phyloP scores from a whole-genome alignment of 2,329 filamentous ascomycete genomes.

The Ascochyta lentis region DNA sequence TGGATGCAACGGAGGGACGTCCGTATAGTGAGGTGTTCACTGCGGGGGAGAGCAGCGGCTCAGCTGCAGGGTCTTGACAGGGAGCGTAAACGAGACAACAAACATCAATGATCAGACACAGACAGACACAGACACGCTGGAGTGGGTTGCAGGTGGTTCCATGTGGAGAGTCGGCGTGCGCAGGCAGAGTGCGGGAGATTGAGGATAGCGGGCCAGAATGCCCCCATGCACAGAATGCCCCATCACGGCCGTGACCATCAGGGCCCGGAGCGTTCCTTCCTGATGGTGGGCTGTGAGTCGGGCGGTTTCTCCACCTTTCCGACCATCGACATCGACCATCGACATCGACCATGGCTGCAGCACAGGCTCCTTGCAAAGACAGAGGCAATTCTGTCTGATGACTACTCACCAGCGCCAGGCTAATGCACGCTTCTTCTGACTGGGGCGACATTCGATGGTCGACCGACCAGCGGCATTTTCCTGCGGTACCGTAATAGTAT shows the following conservation, averaged over 20 bases:
- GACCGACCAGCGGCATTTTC: constrained; percentile 19
- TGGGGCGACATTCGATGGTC: constrained; percentile 4
- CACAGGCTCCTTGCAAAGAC: no score
- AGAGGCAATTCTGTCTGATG: not conserved
- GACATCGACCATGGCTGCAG: no score
- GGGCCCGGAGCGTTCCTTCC: constrained; percentile 15
- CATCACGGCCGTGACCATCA: not conserved
- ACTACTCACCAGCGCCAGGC: constrained; percentile 14
- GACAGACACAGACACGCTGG: not conserved
- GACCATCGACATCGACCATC: not conserved
- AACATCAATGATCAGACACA: constrained; percentile 8
- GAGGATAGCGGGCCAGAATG: constrained; percentile 7
- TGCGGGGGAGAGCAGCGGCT: constrained; percentile 25
- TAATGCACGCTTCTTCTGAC: constrained; percentile 19
- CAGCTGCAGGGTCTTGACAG: constrained; percentile 31
- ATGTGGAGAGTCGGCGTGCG: constrained; percentile 7
- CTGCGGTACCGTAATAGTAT: constrained; percentile 14
- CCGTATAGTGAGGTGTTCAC: constrained; percentile 18
- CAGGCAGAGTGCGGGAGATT: constrained; percentile 3
- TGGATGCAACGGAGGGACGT: constrained; percentile 22
- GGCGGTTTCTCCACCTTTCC: constrained; percentile 5
- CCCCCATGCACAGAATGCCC: not conserved
- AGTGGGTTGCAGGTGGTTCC: constrained; percentile 13
- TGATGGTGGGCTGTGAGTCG: constrained; percentile 6
- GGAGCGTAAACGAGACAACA: constrained; percentile 15